Percentiles rank a stretch among this genome's conserved stretches.
phyloP scores from a whole-genome alignment of 2,329 filamentous ascomycete genomes.

The Ilyonectria robusta region DNA sequence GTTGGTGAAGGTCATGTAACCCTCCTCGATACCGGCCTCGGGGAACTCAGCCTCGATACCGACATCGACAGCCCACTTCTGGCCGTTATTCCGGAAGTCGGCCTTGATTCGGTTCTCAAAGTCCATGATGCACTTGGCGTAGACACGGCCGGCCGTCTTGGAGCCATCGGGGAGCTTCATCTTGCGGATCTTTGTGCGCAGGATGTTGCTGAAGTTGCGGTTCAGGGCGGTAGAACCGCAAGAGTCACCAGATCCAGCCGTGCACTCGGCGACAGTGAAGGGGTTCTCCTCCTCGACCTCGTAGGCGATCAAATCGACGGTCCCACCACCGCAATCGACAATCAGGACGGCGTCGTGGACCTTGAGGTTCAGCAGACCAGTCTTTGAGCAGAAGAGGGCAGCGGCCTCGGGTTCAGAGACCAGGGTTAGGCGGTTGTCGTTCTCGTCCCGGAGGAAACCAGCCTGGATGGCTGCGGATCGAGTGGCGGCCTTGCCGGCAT shows the following conservation, averaged over 20 bases:
- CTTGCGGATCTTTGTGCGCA: slow-evolving; percentile 97
- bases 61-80: slow-evolving; percentile 99
- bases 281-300: slow-evolving; percentile 98
- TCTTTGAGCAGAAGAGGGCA: slow-evolving; percentile 97
- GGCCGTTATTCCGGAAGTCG: slow-evolving; percentile 98
- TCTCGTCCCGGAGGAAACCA: slow-evolving; percentile 95
- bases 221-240: slow-evolving; percentile 99
- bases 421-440: slow-evolving; percentile 94
- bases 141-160: slow-evolving; percentile 97
- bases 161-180: slow-evolving; percentile 99
- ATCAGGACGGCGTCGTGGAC: slow-evolving; percentile 99
- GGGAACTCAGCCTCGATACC: slow-evolving; percentile 99
- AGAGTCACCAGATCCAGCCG: slow-evolving; percentile 95
- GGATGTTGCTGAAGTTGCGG: slow-evolving; percentile 97
- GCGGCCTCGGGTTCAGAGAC: slow-evolving; percentile 98
- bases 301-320: slow-evolving; percentile 98
- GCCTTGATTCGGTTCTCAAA: slow-evolving; percentile 99
- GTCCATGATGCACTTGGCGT: slow-evolving; percentile 99
- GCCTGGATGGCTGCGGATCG: slow-evolving; percentile 96
- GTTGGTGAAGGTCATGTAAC: slow-evolving; percentile 99
- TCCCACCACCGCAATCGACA: slow-evolving; percentile 98
- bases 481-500: slow-evolving; percentile 97
- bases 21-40: slow-evolving; percentile 97
- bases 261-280: slow-evolving; percentile 97
- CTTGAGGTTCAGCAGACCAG: slow-evolving; percentile 94